Evolutionary conservation across 1,139 yeast species (phyloP).

Genomic region (Blastobotrys malaysiensis): DNA sequence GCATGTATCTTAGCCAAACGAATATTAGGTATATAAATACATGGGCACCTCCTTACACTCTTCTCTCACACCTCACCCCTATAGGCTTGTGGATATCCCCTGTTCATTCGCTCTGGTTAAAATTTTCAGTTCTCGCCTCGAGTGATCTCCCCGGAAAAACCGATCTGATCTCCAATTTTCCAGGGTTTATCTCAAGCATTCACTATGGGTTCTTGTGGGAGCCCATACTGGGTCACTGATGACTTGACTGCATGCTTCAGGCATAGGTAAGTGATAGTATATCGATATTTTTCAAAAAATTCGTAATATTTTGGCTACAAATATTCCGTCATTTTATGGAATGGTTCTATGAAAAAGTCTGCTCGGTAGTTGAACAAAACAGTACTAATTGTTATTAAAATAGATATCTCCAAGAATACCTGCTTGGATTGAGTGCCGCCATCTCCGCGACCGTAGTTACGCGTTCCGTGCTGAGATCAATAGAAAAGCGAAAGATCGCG

Average conservation of each 20-base stretch:
- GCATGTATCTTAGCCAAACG: not conserved
- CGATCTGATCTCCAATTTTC: not conserved
- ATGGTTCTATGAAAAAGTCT: no score
- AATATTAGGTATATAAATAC: not conserved
- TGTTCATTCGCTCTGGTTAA: not conserved
- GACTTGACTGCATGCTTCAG: constrained; percentile 25
- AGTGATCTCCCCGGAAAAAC: not conserved
- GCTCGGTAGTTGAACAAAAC: no score
- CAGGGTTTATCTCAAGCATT: not conserved
- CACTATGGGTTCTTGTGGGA: constrained; percentile 15
- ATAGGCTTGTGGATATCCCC: not conserved
- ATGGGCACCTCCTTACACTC: not conserved
- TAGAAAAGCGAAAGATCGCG: constrained; percentile 3
- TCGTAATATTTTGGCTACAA: not conserved
- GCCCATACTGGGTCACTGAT: constrained; percentile 26
- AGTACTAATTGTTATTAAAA: no score
- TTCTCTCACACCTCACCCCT: not conserved
- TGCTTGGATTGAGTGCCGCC: constrained; percentile 15
- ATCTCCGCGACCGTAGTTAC: constrained; percentile 17
- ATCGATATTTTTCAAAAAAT: no score
- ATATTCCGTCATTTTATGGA: not conserved
- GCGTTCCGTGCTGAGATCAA: constrained; percentile 16
- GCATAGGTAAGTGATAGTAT: constrained; percentile 25
- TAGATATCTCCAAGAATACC: constrained; percentile 22
- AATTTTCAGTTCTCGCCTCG: not conserved